Percentiles rank a stretch among this genome's conserved stretches.
Conservation (phyloP, 805 yeast genomes). For the Brettanomyces anomalus region DNA sequence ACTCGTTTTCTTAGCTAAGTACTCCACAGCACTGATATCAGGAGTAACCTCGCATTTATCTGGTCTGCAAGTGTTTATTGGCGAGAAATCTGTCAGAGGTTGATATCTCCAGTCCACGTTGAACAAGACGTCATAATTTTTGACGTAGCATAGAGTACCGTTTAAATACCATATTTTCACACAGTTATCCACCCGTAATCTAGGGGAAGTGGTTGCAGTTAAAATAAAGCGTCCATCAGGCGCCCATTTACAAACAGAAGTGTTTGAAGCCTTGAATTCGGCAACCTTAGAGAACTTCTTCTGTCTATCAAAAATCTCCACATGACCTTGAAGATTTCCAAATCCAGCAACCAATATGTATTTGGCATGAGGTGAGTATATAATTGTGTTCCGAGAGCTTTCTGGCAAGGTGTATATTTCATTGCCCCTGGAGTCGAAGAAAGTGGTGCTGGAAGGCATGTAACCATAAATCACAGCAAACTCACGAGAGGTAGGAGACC, state of each 20-base stretch:
- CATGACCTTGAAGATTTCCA: constrained; percentile 95
- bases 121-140: constrained; percentile 74
- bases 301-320: constrained; percentile 89
- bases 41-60: constrained; percentile 44
- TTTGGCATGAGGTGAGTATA: constrained; percentile 90
- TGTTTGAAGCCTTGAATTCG: constrained; percentile 84
- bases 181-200: constrained; percentile 94
- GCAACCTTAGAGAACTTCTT: constrained; percentile 73
- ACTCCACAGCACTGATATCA: constrained; percentile 62
- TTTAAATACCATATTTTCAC: constrained; percentile 87
- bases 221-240: constrained; percentile 91
- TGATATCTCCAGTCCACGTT: constrained; percentile 81
- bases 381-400: constrained; percentile 80
- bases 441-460: constrained; percentile 95
- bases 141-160: constrained; percentile 71
- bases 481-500: constrained; percentile 95
- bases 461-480: constrained; percentile 96
- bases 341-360: constrained; percentile 92
- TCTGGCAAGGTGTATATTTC: constrained; percentile 74
- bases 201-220: constrained; percentile 95
- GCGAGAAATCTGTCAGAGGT: constrained; percentile 44
- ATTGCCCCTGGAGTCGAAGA: constrained; percentile 86
- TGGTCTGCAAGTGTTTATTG: constrained; percentile 35
- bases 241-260: constrained; percentile 96
- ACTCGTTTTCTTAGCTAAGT: constrained; percentile 32